Percentiles rank a stretch among this genome's conserved stretches.
These are phyloP conservation scores for Mrakia blollopis DNA, from an alignment of 768 basidiomycete genomes.

Conservation along the genomic window DNA sequence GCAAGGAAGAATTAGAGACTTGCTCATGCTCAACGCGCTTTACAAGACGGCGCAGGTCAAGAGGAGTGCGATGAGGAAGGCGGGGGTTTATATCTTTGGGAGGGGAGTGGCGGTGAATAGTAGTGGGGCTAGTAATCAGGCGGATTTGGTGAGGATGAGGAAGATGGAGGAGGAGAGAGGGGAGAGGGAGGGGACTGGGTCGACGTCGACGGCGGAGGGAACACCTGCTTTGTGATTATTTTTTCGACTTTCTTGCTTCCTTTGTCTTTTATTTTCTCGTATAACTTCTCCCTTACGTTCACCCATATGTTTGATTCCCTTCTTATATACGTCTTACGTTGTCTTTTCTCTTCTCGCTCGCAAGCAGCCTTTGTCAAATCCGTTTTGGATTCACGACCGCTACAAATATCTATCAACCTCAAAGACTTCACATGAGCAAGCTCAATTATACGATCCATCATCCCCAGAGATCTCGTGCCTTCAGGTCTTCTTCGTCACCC, in stretches of 20 bases:
- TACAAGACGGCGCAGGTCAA: slow-evolving; percentile 13
- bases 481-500: too few relatives aligned
- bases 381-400: too few relatives aligned
- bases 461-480: too few relatives aligned
- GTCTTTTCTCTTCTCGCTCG: too few relatives aligned
- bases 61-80: slow-evolving; percentile 17
- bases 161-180: not conserved
- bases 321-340: too few relatives aligned
- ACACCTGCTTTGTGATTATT: not conserved
- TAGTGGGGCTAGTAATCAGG: too few relatives aligned
- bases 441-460: too few relatives aligned
- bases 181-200: not conserved
- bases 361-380: too few relatives aligned
- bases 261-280: not conserved
- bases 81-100: not conserved
- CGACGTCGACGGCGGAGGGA: not conserved
- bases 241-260: not conserved
- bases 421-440: too few relatives aligned
- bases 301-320: too few relatives aligned
- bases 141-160: not conserved
- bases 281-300: too few relatives aligned
- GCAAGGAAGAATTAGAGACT: not conserved
- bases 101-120: not conserved
- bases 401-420: too few relatives aligned
- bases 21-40: not conserved